Evolutionary conservation across 2,329 filamentous ascomycete genomes (phyloP).

Genomic region (Geosmithia morbida): DNA sequence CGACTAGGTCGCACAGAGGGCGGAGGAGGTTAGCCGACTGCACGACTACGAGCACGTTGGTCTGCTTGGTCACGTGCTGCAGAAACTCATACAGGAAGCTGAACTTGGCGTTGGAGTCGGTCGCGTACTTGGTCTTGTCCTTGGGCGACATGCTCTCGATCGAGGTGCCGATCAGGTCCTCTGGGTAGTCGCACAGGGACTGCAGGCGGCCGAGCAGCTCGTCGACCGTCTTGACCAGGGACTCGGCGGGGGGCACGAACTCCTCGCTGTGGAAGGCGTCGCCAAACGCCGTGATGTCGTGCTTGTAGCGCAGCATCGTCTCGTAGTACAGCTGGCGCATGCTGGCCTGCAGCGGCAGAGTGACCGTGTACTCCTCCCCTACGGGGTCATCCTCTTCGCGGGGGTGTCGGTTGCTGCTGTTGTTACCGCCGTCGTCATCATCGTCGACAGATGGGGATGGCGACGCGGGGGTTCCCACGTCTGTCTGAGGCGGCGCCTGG

Average conservation of each 20-base stretch:
- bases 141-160: conserved; percentile 20
- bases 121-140: conserved; percentile 35
- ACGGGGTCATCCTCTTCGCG: neutral
- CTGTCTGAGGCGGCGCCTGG: conserved; percentile 6
- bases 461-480: neutral
- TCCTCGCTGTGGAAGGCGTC: conserved; percentile 23
- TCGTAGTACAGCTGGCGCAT: conserved; percentile 36
- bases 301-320: conserved; percentile 26
- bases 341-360: conserved; percentile 40
- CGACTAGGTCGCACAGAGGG: conserved; percentile 34
- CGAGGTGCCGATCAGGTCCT: conserved; percentile 30
- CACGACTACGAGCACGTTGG: conserved; percentile 37
- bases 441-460: neutral
- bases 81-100: conserved; percentile 43
- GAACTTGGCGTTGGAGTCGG: conserved; percentile 44
- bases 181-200: conserved; percentile 42
- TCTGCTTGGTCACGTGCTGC: conserved; percentile 24
- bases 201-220: conserved; percentile 33
- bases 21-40: conserved; percentile 33
- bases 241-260: conserved; percentile 20
- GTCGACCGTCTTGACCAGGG: conserved; percentile 30
- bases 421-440: neutral
- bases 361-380: conserved; percentile 31
- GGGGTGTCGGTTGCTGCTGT: no score
- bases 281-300: conserved; percentile 30